Base-by-base conservation (phyloP, 257 asterid genomes). In the Phtheirospermum japonicum region DNA sequence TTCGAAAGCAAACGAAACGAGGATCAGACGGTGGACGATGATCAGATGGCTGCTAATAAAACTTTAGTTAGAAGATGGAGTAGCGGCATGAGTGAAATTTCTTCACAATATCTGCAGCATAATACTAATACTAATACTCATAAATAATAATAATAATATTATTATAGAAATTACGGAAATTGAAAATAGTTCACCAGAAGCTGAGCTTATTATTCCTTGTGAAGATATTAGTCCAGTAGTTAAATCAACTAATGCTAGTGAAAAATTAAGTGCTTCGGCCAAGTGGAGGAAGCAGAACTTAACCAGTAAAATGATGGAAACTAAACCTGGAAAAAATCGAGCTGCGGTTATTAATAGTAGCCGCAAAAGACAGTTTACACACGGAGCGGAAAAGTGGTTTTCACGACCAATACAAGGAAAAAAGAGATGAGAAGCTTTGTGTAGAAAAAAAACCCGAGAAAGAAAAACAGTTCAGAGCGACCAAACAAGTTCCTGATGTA, bases 41-140 rank as follows among this genome's bases (percentile, higher is more conserved):
- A 77, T 55, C 74, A 87, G 16, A 55, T 76, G 58, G 90, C 78
- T 71, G 76, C 95, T 53, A 89, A 75, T 59, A 91, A 89, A 71
- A 67, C 93, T 40, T 93, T 92, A 12, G 69, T 92, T 74, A 84
- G 99, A 79, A 84, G 99, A 79, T 92, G 99, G 99, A 92, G 97
- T 70, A 69, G 95, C 14, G 94, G 95, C 43, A 72, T 78, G 59
- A 78, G 91, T 55, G 90, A 83, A 68, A 75, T 62, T 51, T 71
- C 79, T 73, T 77, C 71, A 11, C 75, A 39, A 42, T 61, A 61
- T 58, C 70, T 76, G 34, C 71, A 68, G 48, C n/a, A n/a, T n/a
- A n/a, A n/a, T n/a, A n/a, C n/a, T n/a, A n/a, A n/a, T n/a, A n/a
- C n/a, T n/a, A n/a, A n/a, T n/a, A n/a, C n/a, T n/a, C n/a, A n/a